These are phyloP conservation scores for Fusarium praegraminearum DNA, from an alignment of 2,329 filamentous ascomycete genomes.

Conservation along the genomic window DNA sequence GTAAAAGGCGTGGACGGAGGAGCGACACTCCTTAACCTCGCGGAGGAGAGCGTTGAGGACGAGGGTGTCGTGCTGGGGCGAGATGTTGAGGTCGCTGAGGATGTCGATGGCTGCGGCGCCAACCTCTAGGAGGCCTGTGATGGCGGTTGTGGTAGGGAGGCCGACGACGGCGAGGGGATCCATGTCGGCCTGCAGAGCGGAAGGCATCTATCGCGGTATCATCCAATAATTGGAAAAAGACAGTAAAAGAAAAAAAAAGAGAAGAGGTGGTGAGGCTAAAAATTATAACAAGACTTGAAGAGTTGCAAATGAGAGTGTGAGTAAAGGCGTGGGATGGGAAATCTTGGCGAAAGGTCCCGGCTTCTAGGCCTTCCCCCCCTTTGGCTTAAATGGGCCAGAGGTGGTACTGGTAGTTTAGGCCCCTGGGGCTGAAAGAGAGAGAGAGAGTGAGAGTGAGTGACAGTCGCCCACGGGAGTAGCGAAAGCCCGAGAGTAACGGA, in stretches of 20 bases:
- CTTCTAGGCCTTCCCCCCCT: neutral
- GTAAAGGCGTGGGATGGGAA: neutral
- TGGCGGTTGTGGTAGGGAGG: slow-evolving; percentile 54
- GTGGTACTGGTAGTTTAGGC: neutral
- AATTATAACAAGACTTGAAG: neutral
- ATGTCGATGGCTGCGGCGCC: slow-evolving; percentile 52
- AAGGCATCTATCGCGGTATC: slow-evolving; percentile 39
- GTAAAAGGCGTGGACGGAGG: slow-evolving; percentile 53
- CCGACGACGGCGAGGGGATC: slow-evolving; percentile 37
- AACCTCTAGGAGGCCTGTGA: slow-evolving; percentile 54
- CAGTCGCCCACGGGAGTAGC: neutral
- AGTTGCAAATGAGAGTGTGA: neutral
- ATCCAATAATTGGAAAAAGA: slow-evolving; percentile 10
- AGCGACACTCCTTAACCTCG: slow-evolving; percentile 55
- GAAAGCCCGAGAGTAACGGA: neutral
- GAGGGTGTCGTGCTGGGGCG: slow-evolving; percentile 46
- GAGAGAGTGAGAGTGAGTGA: neutral
- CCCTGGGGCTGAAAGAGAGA: neutral
- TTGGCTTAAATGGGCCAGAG: neutral
- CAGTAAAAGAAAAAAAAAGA: neutral
- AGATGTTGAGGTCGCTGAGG: slow-evolving; percentile 52
- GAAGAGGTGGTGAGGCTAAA: neutral
- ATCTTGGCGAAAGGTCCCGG: neutral
- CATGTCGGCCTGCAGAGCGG: slow-evolving; percentile 41
- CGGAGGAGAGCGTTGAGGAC: slow-evolving; percentile 51